Percentiles rank a stretch among this genome's conserved stretches.
phyloP scores from a whole-genome alignment of 2,329 filamentous ascomycete genomes.

The Penicillium digitatum region DNA sequence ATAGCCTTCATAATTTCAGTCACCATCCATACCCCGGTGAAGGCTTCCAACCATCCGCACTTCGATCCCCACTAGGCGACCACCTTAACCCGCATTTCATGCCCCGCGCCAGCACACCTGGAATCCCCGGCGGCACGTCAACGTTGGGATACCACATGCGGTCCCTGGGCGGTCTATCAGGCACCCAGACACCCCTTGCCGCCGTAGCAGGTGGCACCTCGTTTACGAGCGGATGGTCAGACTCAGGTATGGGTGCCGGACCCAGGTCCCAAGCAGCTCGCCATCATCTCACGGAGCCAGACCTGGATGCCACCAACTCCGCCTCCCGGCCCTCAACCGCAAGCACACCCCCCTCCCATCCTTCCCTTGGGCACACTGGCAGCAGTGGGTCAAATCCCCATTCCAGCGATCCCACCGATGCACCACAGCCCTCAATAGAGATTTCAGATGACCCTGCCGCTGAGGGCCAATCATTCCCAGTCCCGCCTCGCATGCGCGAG shows the following conservation, averaged over 20 bases:
- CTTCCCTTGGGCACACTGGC: conserved; percentile 22
- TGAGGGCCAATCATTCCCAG: conserved; percentile 24
- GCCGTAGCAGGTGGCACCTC: conserved; percentile 44
- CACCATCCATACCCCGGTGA: conserved; percentile 31
- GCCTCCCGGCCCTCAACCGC: conserved; percentile 45
- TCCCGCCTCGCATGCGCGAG: conserved; percentile 61
- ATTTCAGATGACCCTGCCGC: conserved; percentile 18
- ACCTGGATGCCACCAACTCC: conserved; percentile 37
- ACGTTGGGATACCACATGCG: conserved; percentile 49
- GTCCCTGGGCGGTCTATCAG: conserved; percentile 47
- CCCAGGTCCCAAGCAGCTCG: conserved; percentile 16
- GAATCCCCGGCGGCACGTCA: conserved; percentile 49
- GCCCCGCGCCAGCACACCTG: conserved; percentile 45
- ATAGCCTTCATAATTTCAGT: conserved; percentile 18
- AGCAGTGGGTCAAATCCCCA: conserved; percentile 28
- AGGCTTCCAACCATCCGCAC: conserved; percentile 29
- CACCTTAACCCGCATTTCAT: conserved; percentile 42
- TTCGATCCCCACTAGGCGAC: conserved; percentile 39
- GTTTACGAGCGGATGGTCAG: conserved; percentile 39
- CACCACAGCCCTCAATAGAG: conserved; percentile 22
- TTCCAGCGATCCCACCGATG: conserved; percentile 23
- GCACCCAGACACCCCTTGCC: conserved; percentile 47
- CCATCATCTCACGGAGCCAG: conserved; percentile 30
- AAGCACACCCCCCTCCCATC: conserved; percentile 33
- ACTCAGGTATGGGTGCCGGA: conserved; percentile 25